Percentiles rank a stretch among this genome's conserved stretches.
Evolutionary conservation across 2,329 filamentous ascomycete genomes (phyloP).

Genomic region (Ophiocordyceps australis): DNA sequence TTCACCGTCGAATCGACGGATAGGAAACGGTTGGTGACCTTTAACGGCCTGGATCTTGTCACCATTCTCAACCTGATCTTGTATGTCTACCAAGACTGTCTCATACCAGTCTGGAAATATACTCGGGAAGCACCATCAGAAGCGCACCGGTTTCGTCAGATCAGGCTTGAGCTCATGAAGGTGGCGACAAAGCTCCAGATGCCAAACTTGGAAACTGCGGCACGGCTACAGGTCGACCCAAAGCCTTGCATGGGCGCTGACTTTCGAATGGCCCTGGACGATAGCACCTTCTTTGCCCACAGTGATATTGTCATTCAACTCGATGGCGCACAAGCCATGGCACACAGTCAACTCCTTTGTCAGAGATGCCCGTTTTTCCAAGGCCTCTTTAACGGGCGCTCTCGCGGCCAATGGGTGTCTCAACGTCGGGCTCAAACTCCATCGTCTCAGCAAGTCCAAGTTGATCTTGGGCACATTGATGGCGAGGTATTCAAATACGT

Average conservation of each 20-base stretch:
- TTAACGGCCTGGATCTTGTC: slow-evolving; percentile 55
- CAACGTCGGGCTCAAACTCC: slow-evolving; percentile 34
- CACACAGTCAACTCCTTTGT: slow-evolving; percentile 66
- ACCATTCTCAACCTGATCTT: slow-evolving; percentile 64
- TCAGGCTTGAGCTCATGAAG: slow-evolving; percentile 77
- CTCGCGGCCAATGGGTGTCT: slow-evolving; percentile 68
- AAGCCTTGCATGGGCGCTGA: slow-evolving; percentile 48
- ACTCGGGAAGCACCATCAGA: slow-evolving; percentile 45
- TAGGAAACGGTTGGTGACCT: slow-evolving; percentile 38
- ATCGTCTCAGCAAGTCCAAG: slow-evolving; percentile 29
- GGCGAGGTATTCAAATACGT: slow-evolving; percentile 61
- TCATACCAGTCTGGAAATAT: slow-evolving; percentile 78
- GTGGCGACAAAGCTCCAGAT: slow-evolving; percentile 57
- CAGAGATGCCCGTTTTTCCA: slow-evolving; percentile 85
- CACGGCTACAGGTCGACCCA: slow-evolving; percentile 53
- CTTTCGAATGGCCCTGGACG: slow-evolving; percentile 48
- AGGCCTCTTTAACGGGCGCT: slow-evolving; percentile 75
- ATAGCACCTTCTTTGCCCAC: slow-evolving; percentile 56
- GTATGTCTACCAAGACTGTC: slow-evolving; percentile 63
- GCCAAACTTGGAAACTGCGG: slow-evolving; percentile 54
- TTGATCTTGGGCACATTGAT: slow-evolving; percentile 72
- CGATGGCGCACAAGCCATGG: slow-evolving; percentile 49
- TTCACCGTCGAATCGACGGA: slow-evolving; percentile 18
- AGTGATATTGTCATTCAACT: slow-evolving; percentile 68
- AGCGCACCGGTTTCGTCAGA: slow-evolving; percentile 58